phyloP scores from a whole-genome alignment of 1,139 yeast species.

The Tardiomyces digboiensis region DNA sequence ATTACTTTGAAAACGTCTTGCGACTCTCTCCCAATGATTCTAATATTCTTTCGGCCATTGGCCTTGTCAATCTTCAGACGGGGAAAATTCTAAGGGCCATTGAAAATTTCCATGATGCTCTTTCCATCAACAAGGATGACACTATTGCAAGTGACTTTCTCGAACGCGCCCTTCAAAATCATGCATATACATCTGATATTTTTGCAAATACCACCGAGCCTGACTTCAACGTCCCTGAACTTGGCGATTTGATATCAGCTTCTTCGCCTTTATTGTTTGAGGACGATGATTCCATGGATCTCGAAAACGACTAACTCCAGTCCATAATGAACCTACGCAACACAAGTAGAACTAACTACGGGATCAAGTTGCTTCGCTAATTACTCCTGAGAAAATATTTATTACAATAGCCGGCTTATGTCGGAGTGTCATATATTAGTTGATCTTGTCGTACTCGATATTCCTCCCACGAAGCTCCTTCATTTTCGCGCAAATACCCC shows the following conservation, averaged over 20 bases:
- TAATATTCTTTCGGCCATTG: slow-evolving; percentile 75
- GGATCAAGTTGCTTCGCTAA: no score
- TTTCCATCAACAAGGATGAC: slow-evolving; percentile 72
- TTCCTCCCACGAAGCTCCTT: not conserved
- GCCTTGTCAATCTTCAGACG: slow-evolving; percentile 65
- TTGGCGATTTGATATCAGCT: not conserved
- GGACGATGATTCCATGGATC: slow-evolving; percentile 2
- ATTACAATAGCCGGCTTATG: not conserved
- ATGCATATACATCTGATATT: slow-evolving; percentile 24
- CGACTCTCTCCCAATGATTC: slow-evolving; percentile 64
- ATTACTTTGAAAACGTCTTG: slow-evolving; percentile 68
- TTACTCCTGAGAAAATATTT: no score
- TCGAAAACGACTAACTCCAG: not conserved
- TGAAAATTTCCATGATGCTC: slow-evolving; percentile 68
- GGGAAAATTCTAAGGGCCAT: slow-evolving; percentile 62
- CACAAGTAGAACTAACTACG: not conserved
- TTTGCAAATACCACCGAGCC: slow-evolving; percentile 5
- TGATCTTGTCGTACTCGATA: not conserved
- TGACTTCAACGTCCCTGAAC: slow-evolving; percentile 1
- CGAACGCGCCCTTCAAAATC: slow-evolving; percentile 69
- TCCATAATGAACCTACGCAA: not conserved
- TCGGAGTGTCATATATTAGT: slow-evolving; percentile 1
- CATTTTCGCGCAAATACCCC: not conserved
- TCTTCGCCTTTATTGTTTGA: not conserved
- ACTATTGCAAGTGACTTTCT: slow-evolving; percentile 78